Evolutionary conservation across 2,329 filamentous ascomycete species (phyloP).

Genomic region (Diaporthe humulicola): DNA sequence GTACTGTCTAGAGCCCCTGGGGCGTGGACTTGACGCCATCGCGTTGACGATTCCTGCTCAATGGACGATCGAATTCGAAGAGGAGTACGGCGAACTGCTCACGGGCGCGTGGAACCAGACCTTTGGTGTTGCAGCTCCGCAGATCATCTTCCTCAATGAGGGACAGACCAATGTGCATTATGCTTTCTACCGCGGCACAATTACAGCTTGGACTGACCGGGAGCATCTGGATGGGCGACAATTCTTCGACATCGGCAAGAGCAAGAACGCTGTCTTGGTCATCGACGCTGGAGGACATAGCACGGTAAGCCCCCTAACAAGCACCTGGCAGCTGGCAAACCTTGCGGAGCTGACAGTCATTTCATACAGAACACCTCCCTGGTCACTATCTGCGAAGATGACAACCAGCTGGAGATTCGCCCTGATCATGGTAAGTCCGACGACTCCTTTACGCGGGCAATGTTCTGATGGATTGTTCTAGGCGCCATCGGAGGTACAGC

Average conservation of each 20-base stretch:
- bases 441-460: neutral
- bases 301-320: neutral
- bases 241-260: neutral
- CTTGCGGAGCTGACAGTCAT: neutral
- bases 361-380: neutral
- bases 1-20: accelerated
- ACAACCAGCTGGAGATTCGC: neutral
- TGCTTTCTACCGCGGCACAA: neutral
- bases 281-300: conserved; percentile 11
- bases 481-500: neutral
- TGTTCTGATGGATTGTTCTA: neutral
- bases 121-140: neutral
- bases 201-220: neutral
- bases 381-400: neutral
- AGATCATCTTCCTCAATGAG: neutral
- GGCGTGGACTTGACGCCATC: neutral
- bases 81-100: neutral
- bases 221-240: neutral
- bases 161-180: neutral
- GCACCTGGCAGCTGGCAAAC: too few relatives aligned
- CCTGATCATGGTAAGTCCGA: neutral
- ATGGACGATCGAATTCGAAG: conserved; percentile 2
- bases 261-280: neutral
- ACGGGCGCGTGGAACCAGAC: neutral
- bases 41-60: conserved; percentile 1